phyloP scores from a whole-genome alignment of 176 grass and related monocot genomes.

The Cenchrus purpureus region DNA sequence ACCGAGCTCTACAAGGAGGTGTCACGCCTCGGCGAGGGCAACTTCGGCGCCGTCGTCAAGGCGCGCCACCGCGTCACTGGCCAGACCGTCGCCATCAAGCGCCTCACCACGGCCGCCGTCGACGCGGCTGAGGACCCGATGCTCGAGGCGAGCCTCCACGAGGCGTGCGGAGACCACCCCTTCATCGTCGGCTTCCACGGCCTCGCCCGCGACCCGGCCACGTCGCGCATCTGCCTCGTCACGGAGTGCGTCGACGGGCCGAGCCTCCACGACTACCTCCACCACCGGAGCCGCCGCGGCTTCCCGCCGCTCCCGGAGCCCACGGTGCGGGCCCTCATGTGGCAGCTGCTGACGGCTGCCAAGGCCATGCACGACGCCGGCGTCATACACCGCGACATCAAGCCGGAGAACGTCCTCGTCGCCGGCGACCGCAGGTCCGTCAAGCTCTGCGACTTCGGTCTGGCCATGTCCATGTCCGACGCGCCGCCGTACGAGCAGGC shows the following conservation, averaged over 20 bases:
- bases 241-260: background rate
- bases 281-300: background rate
- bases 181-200: background rate
- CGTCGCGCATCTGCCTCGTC: constrained; percentile 3
- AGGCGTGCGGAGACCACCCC: background rate
- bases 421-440: background rate
- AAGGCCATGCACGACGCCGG: background rate
- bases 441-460: background rate
- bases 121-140: background rate
- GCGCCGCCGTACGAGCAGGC: constrained; percentile 3
- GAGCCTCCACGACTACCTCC: background rate
- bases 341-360: background rate
- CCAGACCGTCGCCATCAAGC: constrained; percentile 3
- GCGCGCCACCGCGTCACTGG: background rate
- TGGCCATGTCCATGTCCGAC: background rate
- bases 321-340: background rate
- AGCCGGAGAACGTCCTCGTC: background rate
- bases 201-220: background rate
- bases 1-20: too few relatives aligned
- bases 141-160: background rate
- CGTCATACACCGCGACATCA: background rate
- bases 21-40: too few relatives aligned
- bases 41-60: background rate
- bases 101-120: background rate
- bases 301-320: background rate